phyloP scores from a whole-genome alignment of 768 basidiomycete genomes.

The Phanerochaete sordida region DNA sequence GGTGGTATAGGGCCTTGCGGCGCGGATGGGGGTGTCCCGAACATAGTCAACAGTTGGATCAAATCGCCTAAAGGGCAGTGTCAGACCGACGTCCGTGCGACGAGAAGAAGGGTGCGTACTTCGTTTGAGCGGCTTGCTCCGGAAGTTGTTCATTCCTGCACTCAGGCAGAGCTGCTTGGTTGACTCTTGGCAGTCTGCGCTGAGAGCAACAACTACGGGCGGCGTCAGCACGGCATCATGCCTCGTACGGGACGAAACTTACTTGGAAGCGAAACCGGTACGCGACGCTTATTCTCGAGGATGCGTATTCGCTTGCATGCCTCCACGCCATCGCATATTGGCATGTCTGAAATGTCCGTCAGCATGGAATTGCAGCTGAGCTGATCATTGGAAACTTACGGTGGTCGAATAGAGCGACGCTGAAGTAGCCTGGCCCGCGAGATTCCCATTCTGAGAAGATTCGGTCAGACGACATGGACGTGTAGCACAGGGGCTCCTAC shows the following conservation, averaged over 20 bases:
- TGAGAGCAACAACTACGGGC: conserved; percentile 59
- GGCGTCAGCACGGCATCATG: background rate
- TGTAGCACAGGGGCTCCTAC: too few species aligned
- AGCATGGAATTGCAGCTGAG: background rate
- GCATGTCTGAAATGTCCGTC: conserved; percentile 54
- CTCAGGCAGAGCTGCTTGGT: conserved; percentile 74
- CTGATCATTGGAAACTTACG: conserved; percentile 38
- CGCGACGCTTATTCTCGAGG: conserved; percentile 56
- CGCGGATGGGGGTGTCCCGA: conserved; percentile 28
- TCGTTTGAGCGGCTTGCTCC: conserved; percentile 72
- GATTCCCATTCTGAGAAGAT: conserved; percentile 56
- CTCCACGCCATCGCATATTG: conserved; percentile 74
- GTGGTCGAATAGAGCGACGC: conserved; percentile 70
- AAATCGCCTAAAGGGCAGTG: conserved; percentile 42
- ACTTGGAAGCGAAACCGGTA: conserved; percentile 52
- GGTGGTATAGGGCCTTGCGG: conserved; percentile 1
- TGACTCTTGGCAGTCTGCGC: conserved; percentile 75
- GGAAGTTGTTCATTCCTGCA: conserved; percentile 75
- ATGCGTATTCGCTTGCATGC: conserved; percentile 62
- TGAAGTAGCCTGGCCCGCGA: conserved; percentile 65
- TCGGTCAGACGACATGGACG: too few species aligned
- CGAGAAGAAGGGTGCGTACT: conserved; percentile 7
- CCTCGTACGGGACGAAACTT: conserved; percentile 17
- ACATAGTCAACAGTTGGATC: conserved; percentile 50
- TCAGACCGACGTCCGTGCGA: background rate